Conservation (phyloP, 768 basidiomycete species). For the Pleurotus djamor region DNA sequence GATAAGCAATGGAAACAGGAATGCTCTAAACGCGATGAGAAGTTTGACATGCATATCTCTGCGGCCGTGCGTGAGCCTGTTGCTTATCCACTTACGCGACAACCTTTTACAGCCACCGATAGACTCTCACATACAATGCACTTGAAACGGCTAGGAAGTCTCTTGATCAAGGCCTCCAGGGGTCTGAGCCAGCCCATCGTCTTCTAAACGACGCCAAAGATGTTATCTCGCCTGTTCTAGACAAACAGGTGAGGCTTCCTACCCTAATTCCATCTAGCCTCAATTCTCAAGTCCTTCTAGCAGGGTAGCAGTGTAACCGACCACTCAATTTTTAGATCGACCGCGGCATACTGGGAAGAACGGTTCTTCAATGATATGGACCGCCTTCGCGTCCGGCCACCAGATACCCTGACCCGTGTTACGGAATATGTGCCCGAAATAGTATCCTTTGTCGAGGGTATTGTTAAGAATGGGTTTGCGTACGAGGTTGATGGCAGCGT, state of each 20-base stretch:
- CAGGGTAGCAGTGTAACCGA: slow-evolving; percentile 80
- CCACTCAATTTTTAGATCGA: slow-evolving; percentile 77
- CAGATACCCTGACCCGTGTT: slow-evolving; percentile 91
- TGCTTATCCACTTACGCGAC: slow-evolving; percentile 3
- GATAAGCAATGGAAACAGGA: slow-evolving; percentile 68
- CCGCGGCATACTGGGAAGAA: slow-evolving; percentile 87
- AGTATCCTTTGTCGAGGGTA: slow-evolving; percentile 81
- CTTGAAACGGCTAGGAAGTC: slow-evolving; percentile 45
- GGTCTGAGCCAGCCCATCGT: slow-evolving; percentile 42
- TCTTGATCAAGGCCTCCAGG: slow-evolving; percentile 37
- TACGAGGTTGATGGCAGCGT: slow-evolving; percentile 72
- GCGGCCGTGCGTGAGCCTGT: slow-evolving; percentile 58
- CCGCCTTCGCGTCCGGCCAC: slow-evolving; percentile 80
- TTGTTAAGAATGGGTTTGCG: slow-evolving; percentile 85
- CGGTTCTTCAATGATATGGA: slow-evolving; percentile 93
- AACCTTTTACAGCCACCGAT: slow-evolving; percentile 6
- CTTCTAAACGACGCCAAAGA: slow-evolving; percentile 79
- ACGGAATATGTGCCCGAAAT: slow-evolving; percentile 98
- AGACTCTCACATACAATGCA: slow-evolving; percentile 52
- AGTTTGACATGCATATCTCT: slow-evolving; percentile 86
- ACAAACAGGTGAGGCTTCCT: slow-evolving; percentile 58
- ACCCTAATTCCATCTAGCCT: background rate
- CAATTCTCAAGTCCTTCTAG: slow-evolving; percentile 33
- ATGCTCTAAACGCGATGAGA: slow-evolving; percentile 79
- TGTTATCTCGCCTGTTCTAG: slow-evolving; percentile 69